phyloP scores from a whole-genome alignment of 202 grass and related monocot species.

The Sporobolus alterniflorus region DNA sequence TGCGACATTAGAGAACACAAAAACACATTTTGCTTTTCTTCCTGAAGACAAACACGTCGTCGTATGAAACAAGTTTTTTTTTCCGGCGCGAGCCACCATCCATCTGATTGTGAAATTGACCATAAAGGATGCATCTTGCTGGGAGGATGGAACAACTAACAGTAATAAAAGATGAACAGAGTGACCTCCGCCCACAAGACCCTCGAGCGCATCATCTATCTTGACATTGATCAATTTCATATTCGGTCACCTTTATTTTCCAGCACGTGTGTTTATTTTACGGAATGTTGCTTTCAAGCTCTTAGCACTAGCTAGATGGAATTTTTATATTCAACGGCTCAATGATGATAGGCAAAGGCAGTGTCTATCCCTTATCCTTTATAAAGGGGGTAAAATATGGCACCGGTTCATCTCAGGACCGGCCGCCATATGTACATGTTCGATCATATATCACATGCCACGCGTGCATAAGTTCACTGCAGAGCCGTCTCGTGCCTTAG shows the following conservation, averaged over 20 bases:
- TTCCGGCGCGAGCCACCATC: not conserved
- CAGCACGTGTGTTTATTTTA: slow-evolving; percentile 52
- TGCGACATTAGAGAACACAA: slow-evolving; percentile 1
- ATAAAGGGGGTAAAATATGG: slow-evolving; percentile 36
- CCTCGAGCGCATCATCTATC: not conserved
- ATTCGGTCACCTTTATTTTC: not conserved
- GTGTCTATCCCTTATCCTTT: slow-evolving; percentile 45
- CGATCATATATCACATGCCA: slow-evolving; percentile 25
- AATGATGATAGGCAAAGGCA: slow-evolving; percentile 42
- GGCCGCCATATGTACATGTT: not conserved
- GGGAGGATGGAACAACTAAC: too few relatives aligned
- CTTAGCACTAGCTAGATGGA: slow-evolving; percentile 30
- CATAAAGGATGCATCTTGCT: not conserved
- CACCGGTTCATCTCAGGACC: slow-evolving; percentile 24
- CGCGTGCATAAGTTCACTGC: slow-evolving; percentile 14
- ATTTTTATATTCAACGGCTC: slow-evolving; percentile 36
- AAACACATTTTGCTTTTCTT: not conserved
- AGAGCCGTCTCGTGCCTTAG: not conserved
- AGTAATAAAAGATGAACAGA: too few relatives aligned
- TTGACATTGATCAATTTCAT: slow-evolving; percentile 2
- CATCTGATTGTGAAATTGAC: not conserved
- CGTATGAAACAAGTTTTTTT: slow-evolving; percentile 8
- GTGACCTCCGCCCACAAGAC: not conserved
- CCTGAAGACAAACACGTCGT: not conserved
- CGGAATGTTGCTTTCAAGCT: slow-evolving; percentile 45